phyloP scores from a whole-genome alignment of 345 rosid species.

The Eucalyptus brandiana region DNA sequence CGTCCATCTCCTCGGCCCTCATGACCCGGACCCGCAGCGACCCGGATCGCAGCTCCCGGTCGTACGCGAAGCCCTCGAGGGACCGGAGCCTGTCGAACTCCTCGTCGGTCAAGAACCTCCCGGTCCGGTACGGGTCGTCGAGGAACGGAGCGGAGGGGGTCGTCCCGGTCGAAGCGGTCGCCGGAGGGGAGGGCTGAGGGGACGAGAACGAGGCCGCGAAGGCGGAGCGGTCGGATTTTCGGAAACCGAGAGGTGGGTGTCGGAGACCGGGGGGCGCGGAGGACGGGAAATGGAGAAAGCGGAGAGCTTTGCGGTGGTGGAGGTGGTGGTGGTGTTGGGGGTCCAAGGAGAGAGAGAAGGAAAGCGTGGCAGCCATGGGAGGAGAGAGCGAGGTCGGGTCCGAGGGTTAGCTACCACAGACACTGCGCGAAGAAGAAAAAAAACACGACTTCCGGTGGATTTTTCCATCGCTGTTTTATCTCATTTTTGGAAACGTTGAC shows the following conservation, averaged over 20 bases:
- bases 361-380: constrained; percentile 40
- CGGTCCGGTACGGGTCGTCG: constrained; percentile 44
- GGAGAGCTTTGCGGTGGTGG: not conserved
- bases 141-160: constrained; percentile 18
- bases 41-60: constrained; percentile 44
- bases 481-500: not conserved
- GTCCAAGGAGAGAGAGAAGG: constrained; percentile 31
- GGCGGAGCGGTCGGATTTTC: constrained; percentile 6
- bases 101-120: constrained; percentile 51
- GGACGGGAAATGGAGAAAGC: constrained; percentile 3
- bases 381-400: not conserved
- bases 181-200: constrained; percentile 13
- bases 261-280: constrained; percentile 12
- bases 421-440: not conserved
- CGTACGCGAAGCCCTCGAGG: constrained; percentile 54
- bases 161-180: constrained; percentile 12
- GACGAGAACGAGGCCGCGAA: constrained; percentile 17
- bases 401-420: not conserved
- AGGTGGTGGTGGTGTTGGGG: constrained; percentile 3
- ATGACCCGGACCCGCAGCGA: constrained; percentile 56
- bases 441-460: not conserved
- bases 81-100: constrained; percentile 58
- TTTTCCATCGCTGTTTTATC: not conserved
- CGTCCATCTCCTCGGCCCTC: constrained; percentile 68
- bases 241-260: not conserved